Base-by-base conservation (phyloP, 2,329 filamentous ascomycete genomes). In the Diaporthe sp. region DNA sequence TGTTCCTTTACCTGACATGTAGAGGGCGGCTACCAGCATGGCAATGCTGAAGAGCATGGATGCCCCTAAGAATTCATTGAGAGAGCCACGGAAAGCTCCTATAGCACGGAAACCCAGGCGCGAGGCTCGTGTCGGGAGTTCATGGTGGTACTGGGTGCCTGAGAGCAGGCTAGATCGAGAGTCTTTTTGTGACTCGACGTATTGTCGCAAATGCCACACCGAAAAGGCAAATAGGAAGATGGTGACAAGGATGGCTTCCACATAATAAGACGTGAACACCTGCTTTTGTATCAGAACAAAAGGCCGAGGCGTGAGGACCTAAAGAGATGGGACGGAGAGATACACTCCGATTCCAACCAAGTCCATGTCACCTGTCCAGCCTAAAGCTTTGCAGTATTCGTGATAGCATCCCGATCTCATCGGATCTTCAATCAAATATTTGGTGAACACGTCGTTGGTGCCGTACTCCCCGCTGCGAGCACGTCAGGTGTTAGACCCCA, bases 71-170 rank as follows among this genome's bases (percentile, higher is more conserved):
- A 79, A 75, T 83, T 81, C 44, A 79, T 77, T 77, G 7, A 82
- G 70, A n/a, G 77, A 77, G 60, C 78, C 76, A 20, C 78, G 77
- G n/a, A 80, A 78, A 10, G 79, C 78, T 72, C 81, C 80, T 28
- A 81, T 76, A 28, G 80, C 75, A 4, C 81, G 78, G 37, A 76
- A 73, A 55, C 78, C 77, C 63, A 79, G 78, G 39, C 78, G 78
- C 31, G 39, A 65, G 25, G 42, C 13, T 47, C 39, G 13, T 1
- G 39, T 31, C 17, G n/a, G n/a, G n/a, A 3, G n/a, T 10, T 31
- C 12, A 2, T 10, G 25, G 60, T 31, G 34, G 34, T n/a, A n/a
- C 3, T 22, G 10, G 25, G 13, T 28, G n/a, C 60, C 39, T 20
- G 39, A 39, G 10, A 39, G 37, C 37, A 28, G 25, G n/a, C 60